Base-by-base conservation (phyloP, 331 rosid species). In the Telfairia occidentalis region DNA sequence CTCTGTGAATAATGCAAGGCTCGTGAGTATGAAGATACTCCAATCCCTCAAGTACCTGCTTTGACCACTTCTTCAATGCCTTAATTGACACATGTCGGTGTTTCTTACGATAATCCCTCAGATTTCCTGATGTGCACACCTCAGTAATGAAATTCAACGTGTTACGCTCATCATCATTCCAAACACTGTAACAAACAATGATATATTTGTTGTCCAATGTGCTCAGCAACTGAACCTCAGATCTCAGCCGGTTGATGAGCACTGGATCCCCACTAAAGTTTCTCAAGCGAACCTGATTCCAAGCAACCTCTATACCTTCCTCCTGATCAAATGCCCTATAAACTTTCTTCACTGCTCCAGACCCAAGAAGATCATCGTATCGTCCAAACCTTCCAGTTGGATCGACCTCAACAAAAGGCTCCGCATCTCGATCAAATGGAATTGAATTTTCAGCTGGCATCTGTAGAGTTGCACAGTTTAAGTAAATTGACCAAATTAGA, bases 11-110 rank as follows among this genome's bases (percentile, higher is more conserved):
- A 60, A 93, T 87, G 85, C 97, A 91, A 0, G 98, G 98, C 3
- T 93, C 97, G 64, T 91, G 97, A 6, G 88, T 89, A 63, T 93
- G 98, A 61, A 93, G 95, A 83, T 86, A 91, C 40, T 93, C 89
- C 92, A 93, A 84, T n/a, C 97, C 98, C 80, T 88, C 90, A 24
- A 93, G 95, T 48, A 93, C 86, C 78, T 93, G 98, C 75, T 89
- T 93, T 0, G 97, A 87, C 98, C 98, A 93, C 84, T 93, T 93
- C 89, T 93, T 93, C 84, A 93, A 65, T 5, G 97, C 98, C 83
- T 83, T 93, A 58, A 84, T 83, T 38, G 94, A 89, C 76, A 93
- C 96, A 60, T 84, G 90, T 13, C 87, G 92, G 78, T 91, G 97
- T 84, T 90, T 93, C 87, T 88, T 89, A 80, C 94, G 84, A 79